Conservation (phyloP, 116 monocot species). For the Phalaenopsis hybrid region DNA sequence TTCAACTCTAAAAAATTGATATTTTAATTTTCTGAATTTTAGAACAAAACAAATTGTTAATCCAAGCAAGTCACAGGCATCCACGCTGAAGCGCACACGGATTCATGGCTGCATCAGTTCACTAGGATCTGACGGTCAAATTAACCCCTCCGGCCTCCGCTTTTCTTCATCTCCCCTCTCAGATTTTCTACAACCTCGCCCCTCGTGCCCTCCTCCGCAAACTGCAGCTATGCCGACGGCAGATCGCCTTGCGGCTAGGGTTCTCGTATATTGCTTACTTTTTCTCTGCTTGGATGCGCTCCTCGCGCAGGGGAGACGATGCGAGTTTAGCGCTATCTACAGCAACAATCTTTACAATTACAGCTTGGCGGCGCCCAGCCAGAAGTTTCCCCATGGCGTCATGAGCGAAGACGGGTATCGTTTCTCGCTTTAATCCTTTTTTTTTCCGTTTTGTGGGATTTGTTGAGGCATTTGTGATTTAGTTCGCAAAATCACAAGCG, state of each 20-base stretch:
- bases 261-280: not conserved
- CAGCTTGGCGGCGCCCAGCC: constrained; percentile 55
- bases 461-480: too few species aligned
- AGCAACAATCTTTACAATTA: constrained; percentile 54
- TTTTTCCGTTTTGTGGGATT: not conserved
- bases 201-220: not conserved
- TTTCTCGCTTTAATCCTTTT: not conserved
- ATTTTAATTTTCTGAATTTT: too few species aligned
- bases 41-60: too few species aligned
- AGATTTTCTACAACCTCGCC: not conserved
- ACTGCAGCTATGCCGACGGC: not conserved
- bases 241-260: not conserved
- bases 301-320: constrained; percentile 14
- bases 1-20: too few species aligned
- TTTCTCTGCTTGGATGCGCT: constrained; percentile 15
- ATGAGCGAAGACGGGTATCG: constrained; percentile 83
- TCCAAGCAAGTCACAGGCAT: too few species aligned
- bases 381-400: constrained; percentile 62
- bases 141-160: too few species aligned
- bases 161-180: too few species aligned
- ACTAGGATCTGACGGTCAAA: too few species aligned
- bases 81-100: too few species aligned
- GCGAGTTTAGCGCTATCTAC: constrained; percentile 51
- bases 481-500: too few species aligned
- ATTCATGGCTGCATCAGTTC: too few species aligned